phyloP scores from a whole-genome alignment of 2,329 filamentous ascomycete species.

The Davidsoniella eucalypti region DNA sequence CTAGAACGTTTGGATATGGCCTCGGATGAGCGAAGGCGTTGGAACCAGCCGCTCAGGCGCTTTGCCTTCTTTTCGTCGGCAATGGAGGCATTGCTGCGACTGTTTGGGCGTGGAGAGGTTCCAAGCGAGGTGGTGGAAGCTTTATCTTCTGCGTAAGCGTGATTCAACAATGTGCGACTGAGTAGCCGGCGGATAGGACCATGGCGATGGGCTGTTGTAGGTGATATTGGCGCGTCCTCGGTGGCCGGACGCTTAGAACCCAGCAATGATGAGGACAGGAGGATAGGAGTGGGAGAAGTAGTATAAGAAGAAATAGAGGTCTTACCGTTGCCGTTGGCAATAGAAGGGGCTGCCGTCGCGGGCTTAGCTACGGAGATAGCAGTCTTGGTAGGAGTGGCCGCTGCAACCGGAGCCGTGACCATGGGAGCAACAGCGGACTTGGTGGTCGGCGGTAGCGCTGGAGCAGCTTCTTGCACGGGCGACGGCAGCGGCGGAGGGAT shows the following conservation, averaged over 20 bases:
- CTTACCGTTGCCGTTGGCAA: conserved; percentile 24
- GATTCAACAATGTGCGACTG: conserved; percentile 38
- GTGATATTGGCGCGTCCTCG: conserved; percentile 36
- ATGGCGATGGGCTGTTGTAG: conserved; percentile 32
- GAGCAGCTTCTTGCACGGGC: conserved; percentile 30
- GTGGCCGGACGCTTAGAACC: conserved; percentile 31
- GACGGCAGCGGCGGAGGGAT: conserved; percentile 43
- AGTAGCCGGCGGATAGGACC: conserved; percentile 42
- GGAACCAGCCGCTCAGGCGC: conserved; percentile 43
- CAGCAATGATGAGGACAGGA: conserved; percentile 16
- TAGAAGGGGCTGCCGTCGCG: conserved; percentile 7
- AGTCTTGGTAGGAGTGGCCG: background rate
- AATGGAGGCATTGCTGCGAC: conserved; percentile 32
- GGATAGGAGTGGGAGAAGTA: conserved; percentile 11
- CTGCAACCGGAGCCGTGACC: background rate
- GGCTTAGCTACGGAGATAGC: background rate
- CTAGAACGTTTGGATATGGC: conserved; percentile 26
- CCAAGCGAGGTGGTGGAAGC: conserved; percentile 17
- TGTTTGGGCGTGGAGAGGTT: conserved; percentile 27
- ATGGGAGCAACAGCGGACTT: conserved; percentile 14
- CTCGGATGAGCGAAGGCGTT: conserved; percentile 28
- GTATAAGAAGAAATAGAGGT: conserved; percentile 17
- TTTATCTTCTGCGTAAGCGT: conserved; percentile 34
- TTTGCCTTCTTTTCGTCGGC: conserved; percentile 37
- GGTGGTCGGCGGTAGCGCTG: conserved; percentile 22